A percentile compares a stretch with the other conserved stretches of the same genome.
phyloP scores from a whole-genome alignment of 257 asterid genomes.

The Nicotiana knightiana region DNA sequence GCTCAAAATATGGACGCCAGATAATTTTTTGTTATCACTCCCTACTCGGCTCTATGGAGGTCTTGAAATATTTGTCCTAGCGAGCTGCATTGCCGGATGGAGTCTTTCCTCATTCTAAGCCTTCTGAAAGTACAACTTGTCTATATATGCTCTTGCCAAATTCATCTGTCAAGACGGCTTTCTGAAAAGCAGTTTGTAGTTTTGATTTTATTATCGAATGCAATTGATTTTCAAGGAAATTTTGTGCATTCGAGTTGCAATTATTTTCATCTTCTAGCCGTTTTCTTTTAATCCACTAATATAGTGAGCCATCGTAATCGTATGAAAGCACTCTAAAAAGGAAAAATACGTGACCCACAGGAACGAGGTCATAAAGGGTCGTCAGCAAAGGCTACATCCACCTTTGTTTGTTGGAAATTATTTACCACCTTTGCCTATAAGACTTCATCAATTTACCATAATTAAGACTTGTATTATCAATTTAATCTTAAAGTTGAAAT shows the following conservation, averaged over 20 bases:
- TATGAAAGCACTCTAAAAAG: background rate
- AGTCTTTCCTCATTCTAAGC: background rate
- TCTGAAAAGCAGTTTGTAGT: background rate
- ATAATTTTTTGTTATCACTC: background rate
- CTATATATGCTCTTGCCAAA: background rate
- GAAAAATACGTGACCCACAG: background rate
- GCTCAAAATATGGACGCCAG: background rate
- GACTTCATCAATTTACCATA: no score
- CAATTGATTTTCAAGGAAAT: background rate
- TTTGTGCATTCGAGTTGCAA: background rate
- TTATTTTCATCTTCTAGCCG: background rate
- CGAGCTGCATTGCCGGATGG: background rate
- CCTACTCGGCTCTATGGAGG: background rate
- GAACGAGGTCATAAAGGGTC: background rate
- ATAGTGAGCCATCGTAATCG: background rate
- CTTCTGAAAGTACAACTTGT: background rate
- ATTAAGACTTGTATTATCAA: no score
- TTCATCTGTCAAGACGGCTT: background rate
- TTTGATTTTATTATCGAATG: background rate
- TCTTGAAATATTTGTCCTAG: background rate
- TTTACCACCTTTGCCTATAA: background rate
- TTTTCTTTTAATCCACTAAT: background rate
- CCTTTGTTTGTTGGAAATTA: background rate
- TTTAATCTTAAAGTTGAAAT: no score
- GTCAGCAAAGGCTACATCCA: background rate